phyloP scores from a whole-genome alignment of 2,329 filamentous ascomycete species.

The Trichoderma sp. region DNA sequence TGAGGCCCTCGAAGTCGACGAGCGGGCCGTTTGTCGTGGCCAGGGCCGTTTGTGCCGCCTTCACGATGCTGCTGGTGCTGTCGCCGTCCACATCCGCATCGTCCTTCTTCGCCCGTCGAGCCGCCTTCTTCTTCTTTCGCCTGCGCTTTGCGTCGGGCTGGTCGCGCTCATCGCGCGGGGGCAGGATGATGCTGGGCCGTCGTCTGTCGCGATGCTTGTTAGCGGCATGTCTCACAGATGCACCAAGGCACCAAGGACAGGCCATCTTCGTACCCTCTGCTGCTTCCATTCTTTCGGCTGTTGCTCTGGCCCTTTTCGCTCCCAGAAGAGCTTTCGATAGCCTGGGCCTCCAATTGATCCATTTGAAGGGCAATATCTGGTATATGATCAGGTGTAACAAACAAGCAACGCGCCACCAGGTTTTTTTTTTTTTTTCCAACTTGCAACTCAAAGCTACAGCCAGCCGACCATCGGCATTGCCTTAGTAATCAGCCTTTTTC shows the following conservation, averaged over 20 bases:
- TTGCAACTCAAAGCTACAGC: background rate
- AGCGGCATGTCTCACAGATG: background rate
- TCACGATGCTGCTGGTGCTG: background rate
- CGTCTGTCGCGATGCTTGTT: constrained; percentile 33
- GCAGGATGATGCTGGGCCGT: constrained; percentile 59
- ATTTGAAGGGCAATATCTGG: background rate
- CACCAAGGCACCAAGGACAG: too few species aligned
- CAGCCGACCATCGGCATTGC: background rate
- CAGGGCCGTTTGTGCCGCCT: background rate
- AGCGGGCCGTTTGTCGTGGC: constrained; percentile 52
- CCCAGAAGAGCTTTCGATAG: background rate
- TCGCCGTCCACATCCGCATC: background rate
- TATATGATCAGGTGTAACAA: background rate
- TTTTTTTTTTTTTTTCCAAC: background rate
- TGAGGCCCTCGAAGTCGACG: constrained; percentile 64
- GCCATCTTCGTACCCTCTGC: background rate
- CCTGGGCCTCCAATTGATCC: background rate
- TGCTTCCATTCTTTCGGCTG: background rate
- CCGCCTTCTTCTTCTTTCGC: background rate
- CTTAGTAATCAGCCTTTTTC: background rate
- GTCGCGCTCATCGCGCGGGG: constrained; percentile 62
- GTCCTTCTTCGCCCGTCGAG: background rate
- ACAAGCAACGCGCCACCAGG: background rate
- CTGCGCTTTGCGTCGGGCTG: constrained; percentile 41
- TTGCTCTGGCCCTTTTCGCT: background rate